These are phyloP conservation scores for Stenogyne calaminthoides DNA, from an alignment of 305 asterid species.

Conservation along the genomic window DNA sequence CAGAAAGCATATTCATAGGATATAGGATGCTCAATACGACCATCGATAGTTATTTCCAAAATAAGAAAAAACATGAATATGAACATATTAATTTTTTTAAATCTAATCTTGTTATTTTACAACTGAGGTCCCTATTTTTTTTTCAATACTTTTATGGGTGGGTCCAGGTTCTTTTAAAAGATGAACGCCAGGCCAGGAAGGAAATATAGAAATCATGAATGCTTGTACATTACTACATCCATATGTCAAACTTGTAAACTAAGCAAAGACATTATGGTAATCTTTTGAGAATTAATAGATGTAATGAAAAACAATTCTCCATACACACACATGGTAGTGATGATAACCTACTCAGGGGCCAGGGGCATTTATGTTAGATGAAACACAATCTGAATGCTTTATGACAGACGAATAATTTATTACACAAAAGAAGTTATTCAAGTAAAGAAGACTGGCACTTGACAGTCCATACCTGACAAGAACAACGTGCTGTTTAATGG, in stretches of 20 bases:
- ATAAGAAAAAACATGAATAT: slow-evolving; percentile 3
- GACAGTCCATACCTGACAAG: slow-evolving; percentile 62
- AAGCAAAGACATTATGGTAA: background rate
- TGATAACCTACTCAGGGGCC: background rate
- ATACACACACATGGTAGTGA: background rate
- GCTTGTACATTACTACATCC: background rate
- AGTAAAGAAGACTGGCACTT: slow-evolving; percentile 29
- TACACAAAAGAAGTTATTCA: slow-evolving; percentile 2
- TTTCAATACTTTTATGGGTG: background rate
- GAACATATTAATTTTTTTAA: background rate
- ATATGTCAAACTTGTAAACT: background rate
- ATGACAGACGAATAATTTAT: slow-evolving; percentile 5
- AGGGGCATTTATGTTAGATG: background rate
- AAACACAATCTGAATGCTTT: background rate
- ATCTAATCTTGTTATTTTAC: background rate
- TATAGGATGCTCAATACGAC: slow-evolving; percentile 9
- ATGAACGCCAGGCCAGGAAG: background rate
- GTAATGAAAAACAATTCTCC: background rate
- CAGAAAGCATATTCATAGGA: background rate
- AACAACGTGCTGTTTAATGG: slow-evolving; percentile 68
- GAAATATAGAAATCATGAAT: background rate
- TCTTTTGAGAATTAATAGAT: background rate
- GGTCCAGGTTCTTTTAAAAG: background rate
- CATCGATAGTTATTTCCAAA: background rate
- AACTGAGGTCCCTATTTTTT: slow-evolving; percentile 4